Evolutionary conservation across 2,329 filamentous ascomycete genomes (phyloP).

Genomic region (Conoideocrella luteorostrata): DNA sequence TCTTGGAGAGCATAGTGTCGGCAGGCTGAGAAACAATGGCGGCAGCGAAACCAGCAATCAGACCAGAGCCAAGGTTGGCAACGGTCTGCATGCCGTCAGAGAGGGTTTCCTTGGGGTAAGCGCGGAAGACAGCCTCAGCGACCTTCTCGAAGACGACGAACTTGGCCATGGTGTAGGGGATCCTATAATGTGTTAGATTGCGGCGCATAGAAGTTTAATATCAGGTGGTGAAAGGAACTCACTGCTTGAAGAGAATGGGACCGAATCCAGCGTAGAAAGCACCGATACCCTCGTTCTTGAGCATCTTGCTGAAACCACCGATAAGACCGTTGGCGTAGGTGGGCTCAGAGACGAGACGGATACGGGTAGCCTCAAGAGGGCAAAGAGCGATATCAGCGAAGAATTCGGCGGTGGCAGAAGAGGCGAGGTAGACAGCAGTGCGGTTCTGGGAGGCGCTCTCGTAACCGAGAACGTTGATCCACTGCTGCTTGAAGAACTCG

Average conservation of each 20-base stretch:
- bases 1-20: conserved; percentile 91
- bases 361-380: conserved; percentile 88
- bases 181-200: conserved; percentile 38
- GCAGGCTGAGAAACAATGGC: conserved; percentile 83
- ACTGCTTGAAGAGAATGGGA: conserved; percentile 63
- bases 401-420: conserved; percentile 59
- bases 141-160: conserved; percentile 93
- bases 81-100: conserved; percentile 65
- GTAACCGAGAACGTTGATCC: conserved; percentile 71
- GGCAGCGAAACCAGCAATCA: conserved; percentile 67
- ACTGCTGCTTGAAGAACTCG: conserved; percentile 93
- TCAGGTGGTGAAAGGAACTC: conserved; percentile 15
- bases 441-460: conserved; percentile 74
- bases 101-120: conserved; percentile 63
- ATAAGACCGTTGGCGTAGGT: conserved; percentile 76
- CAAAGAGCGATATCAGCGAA: conserved; percentile 78
- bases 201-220: not conserved
- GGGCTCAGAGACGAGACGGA: conserved; percentile 84
- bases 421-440: conserved; percentile 73
- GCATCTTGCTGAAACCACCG: conserved; percentile 75
- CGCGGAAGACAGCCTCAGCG: conserved; percentile 63
- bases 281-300: conserved; percentile 73
- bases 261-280: conserved; percentile 91
- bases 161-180: conserved; percentile 92
- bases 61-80: conserved; percentile 64